Percentiles rank a stretch among this genome's conserved stretches.
Evolutionary conservation across 2,329 filamentous ascomycete species (phyloP).

Genomic region (Myriosclerotinia duriaeana): DNA sequence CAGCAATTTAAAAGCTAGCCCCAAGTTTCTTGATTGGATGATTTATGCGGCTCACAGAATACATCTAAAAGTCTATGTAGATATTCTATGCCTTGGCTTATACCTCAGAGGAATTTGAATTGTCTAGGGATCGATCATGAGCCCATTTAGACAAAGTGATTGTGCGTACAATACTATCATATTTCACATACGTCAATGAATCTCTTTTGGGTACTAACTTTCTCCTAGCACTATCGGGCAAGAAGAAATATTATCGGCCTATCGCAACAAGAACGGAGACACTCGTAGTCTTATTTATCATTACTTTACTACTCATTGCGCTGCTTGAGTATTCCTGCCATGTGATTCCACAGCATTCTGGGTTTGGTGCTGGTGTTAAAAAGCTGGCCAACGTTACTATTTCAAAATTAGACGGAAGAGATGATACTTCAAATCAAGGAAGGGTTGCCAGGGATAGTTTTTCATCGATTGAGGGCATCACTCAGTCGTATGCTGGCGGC

Average conservation of each 20-base stretch:
- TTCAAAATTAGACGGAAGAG: neutral
- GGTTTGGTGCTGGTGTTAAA: neutral
- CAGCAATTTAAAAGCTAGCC: neutral
- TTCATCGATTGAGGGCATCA: no score
- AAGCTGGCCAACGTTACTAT: neutral
- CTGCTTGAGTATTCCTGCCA: slow-evolving; percentile 4
- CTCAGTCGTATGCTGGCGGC: neutral
- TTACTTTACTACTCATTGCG: neutral
- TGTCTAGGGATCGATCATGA: neutral
- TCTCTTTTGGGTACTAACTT: neutral
- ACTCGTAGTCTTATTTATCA: neutral
- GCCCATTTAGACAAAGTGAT: neutral
- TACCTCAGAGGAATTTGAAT: neutral
- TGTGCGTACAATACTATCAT: neutral
- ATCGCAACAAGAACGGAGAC: neutral
- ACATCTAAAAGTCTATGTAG: neutral
- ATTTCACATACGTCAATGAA: neutral
- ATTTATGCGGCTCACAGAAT: no score
- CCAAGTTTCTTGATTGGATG: neutral
- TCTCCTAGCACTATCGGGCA: neutral
- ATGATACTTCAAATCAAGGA: neutral
- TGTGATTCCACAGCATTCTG: slow-evolving; percentile 13
- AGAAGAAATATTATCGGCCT: slow-evolving; percentile 5
- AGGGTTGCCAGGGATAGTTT: no score
- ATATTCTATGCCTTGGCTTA: neutral